Evolutionary conservation across 495 filamentous ascomycete species (phyloP), one percentile per base, ranked within the genome.

Genomic region (Penicillium angulare): DNA sequence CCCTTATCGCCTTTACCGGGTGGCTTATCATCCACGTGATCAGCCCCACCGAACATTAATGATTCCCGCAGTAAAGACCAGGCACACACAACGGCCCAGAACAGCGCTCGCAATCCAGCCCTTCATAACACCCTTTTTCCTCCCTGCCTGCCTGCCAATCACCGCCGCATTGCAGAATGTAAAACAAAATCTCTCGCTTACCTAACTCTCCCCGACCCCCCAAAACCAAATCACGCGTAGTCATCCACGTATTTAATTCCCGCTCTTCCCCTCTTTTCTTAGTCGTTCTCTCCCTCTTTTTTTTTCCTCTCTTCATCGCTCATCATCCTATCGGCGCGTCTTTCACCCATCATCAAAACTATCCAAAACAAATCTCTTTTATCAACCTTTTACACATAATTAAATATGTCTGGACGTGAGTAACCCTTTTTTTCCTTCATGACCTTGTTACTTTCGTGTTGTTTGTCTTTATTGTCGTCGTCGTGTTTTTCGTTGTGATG

Each of bases 361-460:
- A n/a, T n/a, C 27, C 27, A 31, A 7, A 9, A 31, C 27, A 2
- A 31, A 7, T 31, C 27, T 6, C 27, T 50, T 34, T 52, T 41
- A 53, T 59, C 55, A 32, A n/a, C 20, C 50, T 45, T 43, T 58
- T n/a, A 16, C 15, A 50, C 50, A 44, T 38, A 61, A 55, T 64
- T 69, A 81, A 89, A 72, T 56, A 96, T 96, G 90, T 92, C 90
- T 89, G 90, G 90, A 88, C 90, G 90, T 96, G 82, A 89, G 90
- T 91, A 67, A 52, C 43, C 10, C 31, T 38, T 59, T 18, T 52
- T 10, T 63, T 43, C 47, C 22, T 53, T 44, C 43, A 17, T 31
- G 3, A 47, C 36, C 53, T 53, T 59, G 34, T 47, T 40, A 34
- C 59, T 31, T 10, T 57, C 36, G 50, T 43, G 17, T 64, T 55